Evolutionary conservation across 805 yeast genomes (phyloP).

Genomic region (Suhomyces sp.): DNA sequence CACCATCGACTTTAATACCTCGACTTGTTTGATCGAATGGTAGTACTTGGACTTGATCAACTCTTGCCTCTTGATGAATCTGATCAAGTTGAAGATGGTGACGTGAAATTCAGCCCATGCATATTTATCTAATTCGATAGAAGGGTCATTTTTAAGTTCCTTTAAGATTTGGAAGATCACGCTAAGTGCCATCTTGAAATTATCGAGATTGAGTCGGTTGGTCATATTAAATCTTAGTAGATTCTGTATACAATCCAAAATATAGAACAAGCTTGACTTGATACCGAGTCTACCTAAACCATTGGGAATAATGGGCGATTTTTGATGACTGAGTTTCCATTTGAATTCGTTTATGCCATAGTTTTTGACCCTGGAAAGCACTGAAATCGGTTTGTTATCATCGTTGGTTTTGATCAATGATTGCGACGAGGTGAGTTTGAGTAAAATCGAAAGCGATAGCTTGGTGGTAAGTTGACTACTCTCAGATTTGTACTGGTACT

Average conservation of each 20-base stretch:
- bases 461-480: slow-evolving; percentile 24
- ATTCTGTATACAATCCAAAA: slow-evolving; percentile 29
- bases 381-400: not conserved
- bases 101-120: slow-evolving; percentile 35
- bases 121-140: slow-evolving; percentile 22
- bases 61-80: slow-evolving; percentile 25
- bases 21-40: slow-evolving; percentile 8
- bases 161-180: slow-evolving; percentile 24
- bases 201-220: slow-evolving; percentile 30
- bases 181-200: slow-evolving; percentile 25
- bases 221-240: slow-evolving; percentile 39
- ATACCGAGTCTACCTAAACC: slow-evolving; percentile 19
- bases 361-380: slow-evolving; percentile 9
- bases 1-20: slow-evolving; percentile 15
- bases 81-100: slow-evolving; percentile 28
- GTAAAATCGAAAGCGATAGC: slow-evolving; percentile 24
- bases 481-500: slow-evolving; percentile 33
- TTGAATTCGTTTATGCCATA: slow-evolving; percentile 32
- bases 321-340: slow-evolving; percentile 44
- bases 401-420: not conserved
- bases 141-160: slow-evolving; percentile 15
- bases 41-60: slow-evolving; percentile 15
- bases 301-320: slow-evolving; percentile 31
- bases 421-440: slow-evolving; percentile 21
- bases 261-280: slow-evolving; percentile 32